Percentiles rank a stretch among this genome's conserved stretches.
phyloP scores from a whole-genome alignment of 352 stramenopile species.

The Phytophthora tentaculata region DNA sequence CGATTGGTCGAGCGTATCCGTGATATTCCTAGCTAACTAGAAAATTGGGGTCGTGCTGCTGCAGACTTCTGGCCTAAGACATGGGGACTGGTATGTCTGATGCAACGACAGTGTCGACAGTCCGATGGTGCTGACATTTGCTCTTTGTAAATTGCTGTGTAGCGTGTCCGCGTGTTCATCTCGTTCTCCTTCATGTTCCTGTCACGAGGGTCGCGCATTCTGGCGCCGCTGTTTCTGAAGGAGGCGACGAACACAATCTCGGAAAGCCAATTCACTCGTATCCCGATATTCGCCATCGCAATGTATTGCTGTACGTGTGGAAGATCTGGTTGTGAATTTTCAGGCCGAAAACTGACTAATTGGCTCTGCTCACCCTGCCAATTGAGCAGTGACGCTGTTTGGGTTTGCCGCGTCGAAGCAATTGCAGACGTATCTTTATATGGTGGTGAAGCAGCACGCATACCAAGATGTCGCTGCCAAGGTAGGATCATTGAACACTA shows the following conservation, averaged over 20 bases:
- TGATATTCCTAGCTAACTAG: conserved; percentile 24
- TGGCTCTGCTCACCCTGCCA: too few relatives aligned
- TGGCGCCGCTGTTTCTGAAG: conserved; percentile 78
- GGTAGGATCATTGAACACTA: conserved; percentile 40
- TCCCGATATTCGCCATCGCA: conserved; percentile 54
- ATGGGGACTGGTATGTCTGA: conserved; percentile 53
- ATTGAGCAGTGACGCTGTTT: conserved; percentile 59
- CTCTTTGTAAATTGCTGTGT: background rate
- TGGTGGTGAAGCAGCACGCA: conserved; percentile 96
- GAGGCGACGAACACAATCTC: conserved; percentile 67
- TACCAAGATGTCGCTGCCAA: conserved; percentile 95
- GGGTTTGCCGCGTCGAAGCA: conserved; percentile 92
- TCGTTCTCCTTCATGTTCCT: conserved; percentile 77
- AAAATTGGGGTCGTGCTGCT: conserved; percentile 5
- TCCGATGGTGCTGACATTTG: background rate
- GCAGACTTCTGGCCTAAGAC: conserved; percentile 80
- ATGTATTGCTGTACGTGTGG: conserved; percentile 67
- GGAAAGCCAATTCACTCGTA: conserved; percentile 35
- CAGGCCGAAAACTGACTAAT: too few relatives aligned
- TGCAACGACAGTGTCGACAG: background rate
- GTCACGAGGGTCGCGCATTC: conserved; percentile 69
- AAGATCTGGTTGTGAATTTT: background rate
- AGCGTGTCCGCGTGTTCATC: conserved; percentile 64
- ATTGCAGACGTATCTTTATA: conserved; percentile 92
- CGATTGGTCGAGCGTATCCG: background rate